These are phyloP conservation scores for Globisporangium acanthophoron DNA, from an alignment of 352 stramenopile species.

Conservation along the genomic window DNA sequence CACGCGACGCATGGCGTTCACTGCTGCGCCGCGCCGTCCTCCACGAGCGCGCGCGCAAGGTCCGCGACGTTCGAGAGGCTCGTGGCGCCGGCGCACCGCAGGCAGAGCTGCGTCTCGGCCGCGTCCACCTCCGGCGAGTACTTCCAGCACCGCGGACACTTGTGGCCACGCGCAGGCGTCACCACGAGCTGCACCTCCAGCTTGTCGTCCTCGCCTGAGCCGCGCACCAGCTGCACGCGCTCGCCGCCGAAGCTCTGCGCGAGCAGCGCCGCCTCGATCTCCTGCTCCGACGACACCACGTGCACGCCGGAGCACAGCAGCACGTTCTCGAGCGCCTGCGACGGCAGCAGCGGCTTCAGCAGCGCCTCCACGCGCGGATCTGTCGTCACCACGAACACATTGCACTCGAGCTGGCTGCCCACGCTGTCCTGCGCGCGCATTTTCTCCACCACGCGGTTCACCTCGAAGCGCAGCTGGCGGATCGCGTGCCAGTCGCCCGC, in stretches of 20 bases:
- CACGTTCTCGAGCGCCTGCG: conserved; percentile 68
- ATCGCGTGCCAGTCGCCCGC: conserved; percentile 85
- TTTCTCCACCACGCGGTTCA: conserved; percentile 74
- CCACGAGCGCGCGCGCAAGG: conserved; percentile 36
- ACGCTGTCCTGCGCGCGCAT: conserved; percentile 51
- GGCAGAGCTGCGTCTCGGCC: conserved; percentile 42
- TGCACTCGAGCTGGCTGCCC: conserved; percentile 73
- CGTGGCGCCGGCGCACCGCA: conserved; percentile 47
- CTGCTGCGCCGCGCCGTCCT: not conserved
- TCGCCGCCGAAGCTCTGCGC: conserved; percentile 23
- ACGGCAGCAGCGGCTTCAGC: conserved; percentile 50
- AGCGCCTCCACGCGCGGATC: conserved; percentile 36
- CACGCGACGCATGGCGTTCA: not conserved
- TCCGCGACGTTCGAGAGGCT: conserved; percentile 38
- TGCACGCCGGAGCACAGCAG: conserved; percentile 63
- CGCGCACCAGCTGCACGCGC: conserved; percentile 20
- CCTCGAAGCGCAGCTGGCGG: conserved; percentile 78
- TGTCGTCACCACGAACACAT: conserved; percentile 41
- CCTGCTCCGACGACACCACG: conserved; percentile 27
- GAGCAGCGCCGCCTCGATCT: conserved; percentile 22
- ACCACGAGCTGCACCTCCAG: conserved; percentile 55
- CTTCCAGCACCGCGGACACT: conserved; percentile 89
- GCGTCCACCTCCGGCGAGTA: conserved; percentile 58
- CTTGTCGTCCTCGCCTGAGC: conserved; percentile 25
- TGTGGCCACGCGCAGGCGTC: conserved; percentile 57